phyloP scores from a whole-genome alignment of 768 basidiomycete species.

The Pisolithus microcarpus region DNA sequence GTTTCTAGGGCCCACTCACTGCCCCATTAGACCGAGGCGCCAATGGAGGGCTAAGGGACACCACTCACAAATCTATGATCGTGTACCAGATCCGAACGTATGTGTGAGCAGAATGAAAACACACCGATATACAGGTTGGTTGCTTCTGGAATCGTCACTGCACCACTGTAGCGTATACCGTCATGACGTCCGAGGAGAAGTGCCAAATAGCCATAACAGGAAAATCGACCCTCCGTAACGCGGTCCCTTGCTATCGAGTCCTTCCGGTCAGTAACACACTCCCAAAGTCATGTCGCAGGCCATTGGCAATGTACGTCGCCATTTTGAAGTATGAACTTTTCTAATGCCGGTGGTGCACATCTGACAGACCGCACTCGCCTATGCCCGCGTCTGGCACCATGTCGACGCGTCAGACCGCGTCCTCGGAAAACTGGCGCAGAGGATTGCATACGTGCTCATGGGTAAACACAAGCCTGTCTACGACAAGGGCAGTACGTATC shows the following conservation, averaged over 20 bases:
- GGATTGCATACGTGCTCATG: constrained; percentile 94
- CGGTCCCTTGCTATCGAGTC: neutral
- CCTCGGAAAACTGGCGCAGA: constrained; percentile 90
- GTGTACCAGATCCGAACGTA: too few species aligned
- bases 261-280: neutral
- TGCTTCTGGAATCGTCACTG: too few species aligned
- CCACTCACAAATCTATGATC: too few species aligned
- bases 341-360: neutral
- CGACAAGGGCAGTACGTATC: neutral
- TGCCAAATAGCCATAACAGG: too few species aligned
- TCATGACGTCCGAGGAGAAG: too few species aligned
- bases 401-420: constrained; percentile 86
- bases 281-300: constrained; percentile 66
- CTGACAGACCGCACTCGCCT: constrained; percentile 84
- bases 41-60: too few species aligned
- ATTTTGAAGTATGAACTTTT: neutral
- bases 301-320: constrained; percentile 64
- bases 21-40: too few species aligned
- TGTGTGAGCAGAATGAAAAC: too few species aligned
- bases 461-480: constrained; percentile 23
- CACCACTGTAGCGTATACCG: too few species aligned
- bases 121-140: too few species aligned
- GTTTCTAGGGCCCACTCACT: too few species aligned
- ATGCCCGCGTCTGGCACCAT: constrained; percentile 94
- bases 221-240: neutral